Evolutionary conservation across 1,284 basidiomycete genomes (phyloP).

Genomic region (Sutorius eximius): DNA sequence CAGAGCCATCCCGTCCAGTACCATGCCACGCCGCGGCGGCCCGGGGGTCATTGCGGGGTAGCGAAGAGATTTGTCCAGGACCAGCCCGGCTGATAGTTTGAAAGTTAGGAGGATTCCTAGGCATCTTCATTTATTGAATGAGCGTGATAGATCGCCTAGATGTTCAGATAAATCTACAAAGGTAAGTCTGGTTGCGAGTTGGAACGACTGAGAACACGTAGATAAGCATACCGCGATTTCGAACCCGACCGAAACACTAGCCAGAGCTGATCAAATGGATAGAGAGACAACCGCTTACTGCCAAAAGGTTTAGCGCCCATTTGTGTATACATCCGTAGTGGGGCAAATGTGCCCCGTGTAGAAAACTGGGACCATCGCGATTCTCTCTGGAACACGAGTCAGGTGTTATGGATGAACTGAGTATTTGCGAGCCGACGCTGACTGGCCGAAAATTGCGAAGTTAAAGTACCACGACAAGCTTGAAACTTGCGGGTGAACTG

Average conservation of each 20-base stretch:
- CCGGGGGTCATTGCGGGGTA: neutral
- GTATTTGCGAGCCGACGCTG: neutral
- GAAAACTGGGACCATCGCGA: neutral
- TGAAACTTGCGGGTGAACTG: too few relatives aligned
- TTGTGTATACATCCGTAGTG: neutral
- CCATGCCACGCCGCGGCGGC: neutral
- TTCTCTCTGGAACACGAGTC: constrained; percentile 6
- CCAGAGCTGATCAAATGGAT: constrained; percentile 3
- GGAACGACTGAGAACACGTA: constrained; percentile 1
- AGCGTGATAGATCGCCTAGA: constrained; percentile 19
- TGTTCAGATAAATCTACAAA: constrained; percentile 6
- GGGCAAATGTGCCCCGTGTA: neutral
- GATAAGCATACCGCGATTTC: constrained; percentile 22
- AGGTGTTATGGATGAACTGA: neutral
- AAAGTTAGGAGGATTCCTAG: constrained; percentile 11
- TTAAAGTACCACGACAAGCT: neutral
- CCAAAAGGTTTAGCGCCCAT: neutral
- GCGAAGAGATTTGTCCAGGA: constrained; percentile 12
- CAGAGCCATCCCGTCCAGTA: neutral
- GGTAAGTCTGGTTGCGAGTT: neutral
- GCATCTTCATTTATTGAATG: constrained; percentile 17
- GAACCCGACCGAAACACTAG: constrained; percentile 19
- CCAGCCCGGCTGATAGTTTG: constrained; percentile 22
- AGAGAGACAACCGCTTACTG: neutral
- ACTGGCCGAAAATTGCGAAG: neutral